These are phyloP conservation scores for Senna siamea DNA, from an alignment of 306 rosid genomes.

Conservation along the genomic window DNA sequence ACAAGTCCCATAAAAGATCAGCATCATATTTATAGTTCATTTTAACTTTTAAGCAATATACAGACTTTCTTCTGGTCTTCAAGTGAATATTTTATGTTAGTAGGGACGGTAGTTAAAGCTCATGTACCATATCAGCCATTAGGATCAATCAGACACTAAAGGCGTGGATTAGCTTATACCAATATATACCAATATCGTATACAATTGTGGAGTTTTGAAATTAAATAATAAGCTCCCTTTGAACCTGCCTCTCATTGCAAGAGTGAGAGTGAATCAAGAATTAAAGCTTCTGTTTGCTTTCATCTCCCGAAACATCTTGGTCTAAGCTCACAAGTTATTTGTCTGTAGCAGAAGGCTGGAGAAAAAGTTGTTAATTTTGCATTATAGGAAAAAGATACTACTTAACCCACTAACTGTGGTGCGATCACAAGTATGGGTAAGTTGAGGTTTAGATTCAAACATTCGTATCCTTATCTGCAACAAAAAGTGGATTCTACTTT, in stretches of 20 bases:
- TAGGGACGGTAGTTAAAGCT: constrained; percentile 23
- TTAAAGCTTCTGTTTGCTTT: no score
- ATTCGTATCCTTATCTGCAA: no score
- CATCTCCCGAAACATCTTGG: no score
- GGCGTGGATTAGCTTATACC: not conserved
- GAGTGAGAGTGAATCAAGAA: not conserved
- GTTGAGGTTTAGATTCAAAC: no score
- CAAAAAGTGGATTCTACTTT: no score
- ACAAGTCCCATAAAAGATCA: constrained; percentile 41
- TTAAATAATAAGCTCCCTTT: constrained; percentile 5
- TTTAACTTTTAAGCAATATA: constrained; percentile 36
- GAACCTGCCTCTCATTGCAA: not conserved
- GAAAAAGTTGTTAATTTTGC: no score
- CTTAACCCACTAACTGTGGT: no score
- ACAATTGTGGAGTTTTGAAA: not conserved
- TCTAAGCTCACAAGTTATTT: no score
- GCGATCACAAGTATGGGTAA: no score
- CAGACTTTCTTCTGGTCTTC: constrained; percentile 17
- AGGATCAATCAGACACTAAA: constrained; percentile 39
- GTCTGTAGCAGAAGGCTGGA: no score
- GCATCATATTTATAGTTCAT: constrained; percentile 52
- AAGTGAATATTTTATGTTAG: constrained; percentile 34
- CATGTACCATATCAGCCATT: constrained; percentile 32
- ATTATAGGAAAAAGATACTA: no score
- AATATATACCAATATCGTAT: not conserved